Conservation (phyloP, 2,329 filamentous ascomycete species). For the Colletotrichum sp. region DNA sequence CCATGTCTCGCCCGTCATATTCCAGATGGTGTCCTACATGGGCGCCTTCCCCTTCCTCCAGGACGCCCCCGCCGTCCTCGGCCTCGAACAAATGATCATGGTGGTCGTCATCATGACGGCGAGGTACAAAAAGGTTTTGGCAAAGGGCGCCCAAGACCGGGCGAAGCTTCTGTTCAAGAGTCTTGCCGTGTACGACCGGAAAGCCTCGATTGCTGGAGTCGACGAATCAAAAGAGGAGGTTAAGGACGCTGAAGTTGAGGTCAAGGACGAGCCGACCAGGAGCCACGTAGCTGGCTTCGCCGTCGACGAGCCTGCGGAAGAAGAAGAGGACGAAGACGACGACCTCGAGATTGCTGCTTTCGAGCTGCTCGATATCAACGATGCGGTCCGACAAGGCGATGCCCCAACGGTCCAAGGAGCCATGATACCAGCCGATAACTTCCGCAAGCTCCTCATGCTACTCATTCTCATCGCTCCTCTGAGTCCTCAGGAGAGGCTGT, state of each 20-base stretch:
- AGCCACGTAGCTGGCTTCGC: conserved; percentile 45
- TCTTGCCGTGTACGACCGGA: conserved; percentile 73
- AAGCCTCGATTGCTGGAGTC: conserved; percentile 40
- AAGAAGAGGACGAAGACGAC: conserved; percentile 58
- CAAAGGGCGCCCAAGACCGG: conserved; percentile 61
- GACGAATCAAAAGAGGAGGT: not conserved
- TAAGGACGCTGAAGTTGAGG: not conserved
- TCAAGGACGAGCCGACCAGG: conserved; percentile 6
- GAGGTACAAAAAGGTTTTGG: conserved; percentile 68
- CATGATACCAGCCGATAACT: conserved; percentile 76
- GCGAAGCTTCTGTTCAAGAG: conserved; percentile 73
- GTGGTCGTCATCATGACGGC: conserved; percentile 76
- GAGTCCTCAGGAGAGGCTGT: conserved; percentile 67
- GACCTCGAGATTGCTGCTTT: conserved; percentile 73
- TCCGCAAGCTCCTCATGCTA: conserved; percentile 73
- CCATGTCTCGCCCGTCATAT: conserved; percentile 70
- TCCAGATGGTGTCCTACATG: conserved; percentile 74
- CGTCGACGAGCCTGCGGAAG: conserved; percentile 49
- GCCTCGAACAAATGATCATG: conserved; percentile 74
- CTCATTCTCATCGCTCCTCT: conserved; percentile 71
- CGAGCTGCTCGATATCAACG: conserved; percentile 69
- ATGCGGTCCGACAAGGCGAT: conserved; percentile 62
- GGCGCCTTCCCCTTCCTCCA: conserved; percentile 77
- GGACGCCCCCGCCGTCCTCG: conserved; percentile 73
- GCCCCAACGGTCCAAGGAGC: conserved; percentile 61